Evolutionary conservation across 768 basidiomycete genomes (phyloP), one percentile per base, ranked within the genome.

Genomic region (Kwoniella sp.): DNA sequence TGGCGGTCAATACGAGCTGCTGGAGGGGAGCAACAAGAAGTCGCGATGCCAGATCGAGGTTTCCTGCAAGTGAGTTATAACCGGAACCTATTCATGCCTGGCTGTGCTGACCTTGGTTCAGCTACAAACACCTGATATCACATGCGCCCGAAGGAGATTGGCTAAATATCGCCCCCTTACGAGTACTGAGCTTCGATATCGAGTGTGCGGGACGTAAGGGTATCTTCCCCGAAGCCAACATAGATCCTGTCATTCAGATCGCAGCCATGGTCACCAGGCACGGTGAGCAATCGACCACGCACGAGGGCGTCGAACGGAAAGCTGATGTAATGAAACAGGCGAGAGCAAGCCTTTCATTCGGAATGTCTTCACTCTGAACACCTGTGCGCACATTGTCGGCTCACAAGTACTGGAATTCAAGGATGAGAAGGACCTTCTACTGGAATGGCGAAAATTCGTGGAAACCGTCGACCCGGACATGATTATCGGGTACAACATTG

Each of bases 221-320:
- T 26, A 87, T 96, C 61, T 99, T 99, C 68, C 95, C 95, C 0
- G 95, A 98, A 67, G 80, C 95, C 7, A 78, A 84, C 9, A 71
- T 80, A 26, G 95, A 99, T 74, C 93, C 93, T 8, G 89, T 99
- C 49, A 98, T 98, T 63, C 95, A 98, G 68, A 98, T 98, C 54
- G 95, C 93, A 1, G 95, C 89, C 73, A 98, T 98, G 95, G 93
- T 98, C 10, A 96, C 92, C 29, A 81, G 87, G 4, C 95, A 99
- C 81, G 92, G 92, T 89, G 48, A n/a, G 76, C 59, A 14, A 5
- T n/a, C 26, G 11, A 37, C 17, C 53, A 29, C 22, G 1, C 23
- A 25, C 15, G 15, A 11, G 20, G 12, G 14, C 40, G 28, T 55
- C 23, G 34, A 39, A 15, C 37, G 31, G 15, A 15, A 25, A 29